These are phyloP conservation scores for Phaeosphaeria sp. DNA, from an alignment of 2,329 filamentous ascomycete genomes.

Conservation along the genomic window DNA sequence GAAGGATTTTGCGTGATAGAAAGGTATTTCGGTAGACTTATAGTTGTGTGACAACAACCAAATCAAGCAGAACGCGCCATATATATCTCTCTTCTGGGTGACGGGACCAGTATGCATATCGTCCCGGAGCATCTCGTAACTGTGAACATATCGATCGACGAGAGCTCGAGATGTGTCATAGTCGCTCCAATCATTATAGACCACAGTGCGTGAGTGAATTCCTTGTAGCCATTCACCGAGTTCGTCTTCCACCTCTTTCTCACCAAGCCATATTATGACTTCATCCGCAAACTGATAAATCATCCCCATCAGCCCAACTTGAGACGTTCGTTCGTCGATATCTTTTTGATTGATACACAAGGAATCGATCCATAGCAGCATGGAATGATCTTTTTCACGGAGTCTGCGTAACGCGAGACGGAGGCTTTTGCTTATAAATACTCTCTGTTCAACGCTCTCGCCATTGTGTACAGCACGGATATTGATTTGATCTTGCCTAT, in stretches of 20 bases:
- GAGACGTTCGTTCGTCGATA: not conserved
- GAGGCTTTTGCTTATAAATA: not conserved
- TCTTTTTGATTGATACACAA: not conserved
- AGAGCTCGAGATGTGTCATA: too few species aligned
- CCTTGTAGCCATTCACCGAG: not conserved
- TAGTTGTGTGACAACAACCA: not conserved
- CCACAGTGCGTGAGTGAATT: not conserved
- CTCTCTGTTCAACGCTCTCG: not conserved
- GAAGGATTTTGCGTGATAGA: conserved; percentile 1
- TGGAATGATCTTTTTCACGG: not conserved
- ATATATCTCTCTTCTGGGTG: not conserved
- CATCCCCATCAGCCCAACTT: not conserved
- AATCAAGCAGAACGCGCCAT: not conserved
- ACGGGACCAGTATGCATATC: not conserved
- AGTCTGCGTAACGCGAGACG: not conserved
- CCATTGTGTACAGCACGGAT: not conserved
- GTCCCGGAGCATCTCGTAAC: too few species aligned
- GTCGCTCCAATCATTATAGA: too few species aligned
- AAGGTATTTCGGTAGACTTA: not conserved
- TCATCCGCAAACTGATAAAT: not conserved
- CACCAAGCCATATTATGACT: conserved; percentile 1
- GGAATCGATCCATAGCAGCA: not conserved
- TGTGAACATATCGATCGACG: too few species aligned
- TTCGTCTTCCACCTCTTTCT: not conserved
- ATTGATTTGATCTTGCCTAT: not conserved